phyloP scores from a whole-genome alignment of 345 rosid species.

The Excoecaria cochinchinensis region DNA sequence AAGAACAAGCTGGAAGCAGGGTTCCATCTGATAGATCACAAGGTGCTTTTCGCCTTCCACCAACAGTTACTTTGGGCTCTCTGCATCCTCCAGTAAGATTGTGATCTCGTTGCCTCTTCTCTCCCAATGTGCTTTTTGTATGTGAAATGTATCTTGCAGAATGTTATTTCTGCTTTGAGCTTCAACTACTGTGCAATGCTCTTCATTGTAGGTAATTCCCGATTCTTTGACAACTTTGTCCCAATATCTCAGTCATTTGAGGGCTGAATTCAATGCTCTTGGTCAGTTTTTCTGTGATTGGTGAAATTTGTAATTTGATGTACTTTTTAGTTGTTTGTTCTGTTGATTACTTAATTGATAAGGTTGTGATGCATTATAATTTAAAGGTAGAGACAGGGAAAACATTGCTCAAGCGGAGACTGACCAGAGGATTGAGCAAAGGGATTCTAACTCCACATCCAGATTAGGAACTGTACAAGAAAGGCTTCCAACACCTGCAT shows the following conservation, averaged over 20 bases:
- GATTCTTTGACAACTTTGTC: slow-evolving; percentile 70
- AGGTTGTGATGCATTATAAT: slow-evolving; percentile 22
- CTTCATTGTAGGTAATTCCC: slow-evolving; percentile 52
- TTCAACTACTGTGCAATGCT: slow-evolving; percentile 9
- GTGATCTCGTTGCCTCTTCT: slow-evolving; percentile 6
- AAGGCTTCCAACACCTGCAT: slow-evolving; percentile 70
- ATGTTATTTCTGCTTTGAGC: slow-evolving; percentile 9
- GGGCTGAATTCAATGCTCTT: slow-evolving; percentile 46
- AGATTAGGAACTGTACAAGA: slow-evolving; percentile 34
- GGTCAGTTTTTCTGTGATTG: slow-evolving; percentile 37
- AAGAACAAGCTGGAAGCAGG: slow-evolving; percentile 43
- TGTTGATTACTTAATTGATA: slow-evolving; percentile 10
- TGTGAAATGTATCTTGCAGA: slow-evolving; percentile 1
- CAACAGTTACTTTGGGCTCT: slow-evolving; percentile 50
- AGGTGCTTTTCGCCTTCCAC: slow-evolving; percentile 58
- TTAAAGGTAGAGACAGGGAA: slow-evolving; percentile 44
- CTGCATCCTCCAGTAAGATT: slow-evolving; percentile 59
- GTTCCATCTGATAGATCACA: slow-evolving; percentile 42
- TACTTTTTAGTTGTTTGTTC: neutral
- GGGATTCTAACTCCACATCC: slow-evolving; percentile 34
- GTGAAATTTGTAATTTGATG: slow-evolving; percentile 4
- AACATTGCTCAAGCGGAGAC: slow-evolving; percentile 33
- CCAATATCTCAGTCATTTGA: slow-evolving; percentile 51
- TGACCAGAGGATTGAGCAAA: slow-evolving; percentile 28
- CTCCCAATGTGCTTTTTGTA: slow-evolving; percentile 1